A percentile compares a stretch with the other conserved stretches of the same genome.
Evolutionary conservation across 177 flowering plant genomes (phyloP).

Genomic region (Vitis hybrid): DNA sequence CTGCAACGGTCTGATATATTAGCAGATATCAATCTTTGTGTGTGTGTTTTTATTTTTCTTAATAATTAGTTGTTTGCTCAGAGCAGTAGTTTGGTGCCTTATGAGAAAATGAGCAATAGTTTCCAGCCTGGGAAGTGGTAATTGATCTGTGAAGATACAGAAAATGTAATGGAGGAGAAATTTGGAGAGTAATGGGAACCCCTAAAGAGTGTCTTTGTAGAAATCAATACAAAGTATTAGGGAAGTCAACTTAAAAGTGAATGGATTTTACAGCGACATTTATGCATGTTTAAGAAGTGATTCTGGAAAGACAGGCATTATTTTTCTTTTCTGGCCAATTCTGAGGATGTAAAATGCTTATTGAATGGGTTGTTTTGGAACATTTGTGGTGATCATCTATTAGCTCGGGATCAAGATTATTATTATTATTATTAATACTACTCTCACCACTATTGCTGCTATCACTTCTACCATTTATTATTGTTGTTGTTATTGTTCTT

Average conservation of each 20-base stretch:
- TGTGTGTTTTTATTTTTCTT: background rate
- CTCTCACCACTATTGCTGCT: too few species aligned
- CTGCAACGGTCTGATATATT: background rate
- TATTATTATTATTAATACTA: background rate
- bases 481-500: too few species aligned
- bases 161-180: background rate
- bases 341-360: too few species aligned
- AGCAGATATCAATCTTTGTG: background rate
- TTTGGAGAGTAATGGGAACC: background rate
- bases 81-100: background rate
- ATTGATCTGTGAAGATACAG: background rate
- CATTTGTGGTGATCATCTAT: background rate
- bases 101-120: background rate
- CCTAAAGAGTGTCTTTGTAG: background rate
- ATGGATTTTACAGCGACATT: background rate
- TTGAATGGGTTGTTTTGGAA: background rate
- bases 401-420: background rate
- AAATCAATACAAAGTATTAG: background rate
- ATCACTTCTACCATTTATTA: too few species aligned
- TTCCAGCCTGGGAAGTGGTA: background rate
- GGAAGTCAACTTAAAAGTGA: background rate
- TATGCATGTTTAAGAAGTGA: too few species aligned
- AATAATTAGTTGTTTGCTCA: background rate
- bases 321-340: too few species aligned
- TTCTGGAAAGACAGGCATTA: too few species aligned